phyloP scores from a whole-genome alignment of 768 basidiomycete genomes.

The Phlegmacium glaucopus region DNA sequence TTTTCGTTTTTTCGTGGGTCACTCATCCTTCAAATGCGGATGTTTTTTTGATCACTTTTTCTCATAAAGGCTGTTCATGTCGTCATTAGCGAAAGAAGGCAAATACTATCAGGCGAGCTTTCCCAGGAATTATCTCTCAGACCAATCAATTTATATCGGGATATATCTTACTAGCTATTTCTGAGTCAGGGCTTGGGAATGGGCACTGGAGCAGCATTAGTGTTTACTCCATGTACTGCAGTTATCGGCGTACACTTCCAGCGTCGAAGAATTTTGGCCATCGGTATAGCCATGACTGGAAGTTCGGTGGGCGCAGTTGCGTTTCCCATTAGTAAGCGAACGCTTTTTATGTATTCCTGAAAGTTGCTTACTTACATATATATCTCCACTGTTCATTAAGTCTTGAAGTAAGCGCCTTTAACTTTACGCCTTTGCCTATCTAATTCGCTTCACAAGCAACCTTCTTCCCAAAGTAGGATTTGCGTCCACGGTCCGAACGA shows the following conservation, averaged over 20 bases:
- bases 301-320: conserved; percentile 31
- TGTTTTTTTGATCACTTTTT: conserved; percentile 18
- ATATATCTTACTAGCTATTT: conserved; percentile 28
- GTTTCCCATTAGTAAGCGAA: conserved; percentile 32
- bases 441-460: conserved; percentile 13
- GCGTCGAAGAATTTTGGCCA: conserved; percentile 29
- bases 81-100: conserved; percentile 35
- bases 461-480: conserved; percentile 23
- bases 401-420: conserved; percentile 17
- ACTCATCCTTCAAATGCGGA: background rate
- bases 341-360: background rate
- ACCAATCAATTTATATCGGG: too few relatives aligned
- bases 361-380: too few relatives aligned
- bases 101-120: conserved; percentile 33
- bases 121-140: too few relatives aligned
- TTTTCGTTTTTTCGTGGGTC: conserved; percentile 21
- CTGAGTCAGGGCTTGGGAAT: conserved; percentile 51
- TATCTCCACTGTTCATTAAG: conserved; percentile 7
- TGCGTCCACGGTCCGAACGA: conserved; percentile 20
- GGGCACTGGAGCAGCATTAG: conserved; percentile 41
- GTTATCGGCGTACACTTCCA: conserved; percentile 41
- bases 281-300: conserved; percentile 36
- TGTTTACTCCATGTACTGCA: conserved; percentile 43
- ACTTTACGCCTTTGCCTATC: background rate
- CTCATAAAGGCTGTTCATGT: conserved; percentile 33